phyloP scores from a whole-genome alignment of 306 rosid species.

The Vigna trinervia region DNA sequence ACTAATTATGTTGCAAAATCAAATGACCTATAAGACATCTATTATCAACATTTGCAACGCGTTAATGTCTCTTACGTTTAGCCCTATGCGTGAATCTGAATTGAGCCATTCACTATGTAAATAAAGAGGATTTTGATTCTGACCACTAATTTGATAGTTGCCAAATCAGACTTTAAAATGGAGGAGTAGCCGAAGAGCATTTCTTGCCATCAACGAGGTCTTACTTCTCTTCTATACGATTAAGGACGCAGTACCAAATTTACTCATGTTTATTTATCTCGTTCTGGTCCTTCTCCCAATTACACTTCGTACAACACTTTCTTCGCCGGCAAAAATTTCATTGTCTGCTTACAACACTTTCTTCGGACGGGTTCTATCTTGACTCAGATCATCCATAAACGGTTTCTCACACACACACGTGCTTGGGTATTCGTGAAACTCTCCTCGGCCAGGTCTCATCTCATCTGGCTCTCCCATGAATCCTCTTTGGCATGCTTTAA shows the following conservation, averaged over 20 bases:
- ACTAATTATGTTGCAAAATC: constrained; percentile 26
- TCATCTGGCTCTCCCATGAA: constrained; percentile 99
- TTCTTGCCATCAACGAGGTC: background rate
- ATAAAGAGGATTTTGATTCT: constrained; percentile 12
- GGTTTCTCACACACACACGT: constrained; percentile 84
- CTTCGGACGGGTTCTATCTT: constrained; percentile 44
- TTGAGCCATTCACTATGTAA: constrained; percentile 37
- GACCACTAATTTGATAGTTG: constrained; percentile 26
- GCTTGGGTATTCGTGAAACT: constrained; percentile 86
- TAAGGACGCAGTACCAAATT: constrained; percentile 10
- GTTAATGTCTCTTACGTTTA: constrained; percentile 33
- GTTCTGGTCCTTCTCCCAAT: constrained; percentile 41
- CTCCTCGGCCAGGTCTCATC: constrained; percentile 84
- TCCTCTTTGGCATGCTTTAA: constrained; percentile 81
- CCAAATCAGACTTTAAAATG: constrained; percentile 27
- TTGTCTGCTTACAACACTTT: constrained; percentile 39
- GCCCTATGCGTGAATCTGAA: constrained; percentile 58
- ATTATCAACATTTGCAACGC: constrained; percentile 69
- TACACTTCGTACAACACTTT: constrained; percentile 34
- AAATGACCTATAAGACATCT: constrained; percentile 39
- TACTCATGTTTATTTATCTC: constrained; percentile 32
- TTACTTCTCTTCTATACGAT: constrained; percentile 7
- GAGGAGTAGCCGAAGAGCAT: background rate
- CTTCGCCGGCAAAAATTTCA: constrained; percentile 32
- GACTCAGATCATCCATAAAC: constrained; percentile 41